Evolutionary conservation across 2,329 filamentous ascomycete species (phyloP).

Genomic region (Penicillium sp.): DNA sequence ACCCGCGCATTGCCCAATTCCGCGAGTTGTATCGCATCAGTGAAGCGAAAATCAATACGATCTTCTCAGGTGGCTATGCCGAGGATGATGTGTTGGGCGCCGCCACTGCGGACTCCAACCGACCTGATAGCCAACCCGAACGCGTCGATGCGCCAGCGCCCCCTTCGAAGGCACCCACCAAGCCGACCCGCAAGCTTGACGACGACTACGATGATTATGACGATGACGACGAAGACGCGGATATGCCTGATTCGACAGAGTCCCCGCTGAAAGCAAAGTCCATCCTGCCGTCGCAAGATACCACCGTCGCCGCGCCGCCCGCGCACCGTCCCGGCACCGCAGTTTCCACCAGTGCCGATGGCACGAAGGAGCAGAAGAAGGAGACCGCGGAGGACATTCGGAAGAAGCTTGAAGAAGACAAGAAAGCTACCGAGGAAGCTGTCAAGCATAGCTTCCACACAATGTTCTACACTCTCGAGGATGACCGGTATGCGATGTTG

Average conservation of each 20-base stretch:
- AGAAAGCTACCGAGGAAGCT: slow-evolving; percentile 84
- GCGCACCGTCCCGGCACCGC: slow-evolving; percentile 69
- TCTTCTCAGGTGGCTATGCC: slow-evolving; percentile 62
- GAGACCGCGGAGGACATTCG: slow-evolving; percentile 83
- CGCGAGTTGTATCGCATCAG: slow-evolving; percentile 74
- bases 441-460: slow-evolving; percentile 90
- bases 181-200: slow-evolving; percentile 73
- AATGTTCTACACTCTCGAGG: slow-evolving; percentile 92
- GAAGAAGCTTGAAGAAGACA: slow-evolving; percentile 89
- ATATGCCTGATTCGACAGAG: slow-evolving; percentile 49
- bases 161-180: slow-evolving; percentile 50
- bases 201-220: slow-evolving; percentile 74
- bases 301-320: slow-evolving; percentile 66
- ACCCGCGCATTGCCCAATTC: slow-evolving; percentile 70
- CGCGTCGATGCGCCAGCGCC: slow-evolving; percentile 54
- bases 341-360: slow-evolving; percentile 63
- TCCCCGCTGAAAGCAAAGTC: slow-evolving; percentile 58
- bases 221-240: slow-evolving; percentile 62
- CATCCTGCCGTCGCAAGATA: slow-evolving; percentile 55
- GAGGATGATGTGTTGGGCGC: slow-evolving; percentile 35
- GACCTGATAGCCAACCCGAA: slow-evolving; percentile 32
- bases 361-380: slow-evolving; percentile 57
- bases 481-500: slow-evolving; percentile 92
- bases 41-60: slow-evolving; percentile 72
- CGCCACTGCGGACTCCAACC: slow-evolving; percentile 54